Evolutionary conservation across 2,329 filamentous ascomycete species (phyloP).

Genomic region (Aureobasidium melanogenum): DNA sequence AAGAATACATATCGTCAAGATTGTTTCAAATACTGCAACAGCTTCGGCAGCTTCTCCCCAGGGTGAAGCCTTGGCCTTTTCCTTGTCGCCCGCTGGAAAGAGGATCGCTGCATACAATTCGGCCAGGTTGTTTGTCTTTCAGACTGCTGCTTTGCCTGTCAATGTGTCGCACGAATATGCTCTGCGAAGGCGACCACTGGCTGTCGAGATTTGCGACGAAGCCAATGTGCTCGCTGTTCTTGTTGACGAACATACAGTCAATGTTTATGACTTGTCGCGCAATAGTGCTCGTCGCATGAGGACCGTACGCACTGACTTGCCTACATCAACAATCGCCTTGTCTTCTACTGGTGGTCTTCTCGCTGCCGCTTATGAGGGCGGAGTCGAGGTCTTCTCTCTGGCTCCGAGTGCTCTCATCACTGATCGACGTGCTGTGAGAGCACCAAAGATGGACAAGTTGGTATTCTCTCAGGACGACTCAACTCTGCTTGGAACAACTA

Average conservation of each 20-base stretch:
- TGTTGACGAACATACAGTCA: slow-evolving; percentile 72
- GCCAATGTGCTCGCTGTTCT: slow-evolving; percentile 67
- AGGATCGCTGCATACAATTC: slow-evolving; percentile 76
- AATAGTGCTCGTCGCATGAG: slow-evolving; percentile 56
- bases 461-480: slow-evolving; percentile 29
- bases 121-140: slow-evolving; percentile 71
- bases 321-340: slow-evolving; percentile 67
- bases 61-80: slow-evolving; percentile 72
- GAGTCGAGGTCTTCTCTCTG: slow-evolving; percentile 75
- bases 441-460: slow-evolving; percentile 27
- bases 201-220: slow-evolving; percentile 70
- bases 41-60: slow-evolving; percentile 56
- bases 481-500: slow-evolving; percentile 29
- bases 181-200: slow-evolving; percentile 64
- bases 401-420: slow-evolving; percentile 45
- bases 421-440: slow-evolving; percentile 27
- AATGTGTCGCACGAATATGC: slow-evolving; percentile 64
- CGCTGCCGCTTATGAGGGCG: slow-evolving; percentile 78
- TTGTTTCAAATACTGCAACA: slow-evolving; percentile 76
- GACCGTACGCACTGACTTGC: slow-evolving; percentile 68
- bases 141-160: slow-evolving; percentile 52
- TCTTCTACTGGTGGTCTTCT: slow-evolving; percentile 73
- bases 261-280: slow-evolving; percentile 63
- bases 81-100: slow-evolving; percentile 65
- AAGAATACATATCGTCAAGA: slow-evolving; percentile 51